Evolutionary conservation across 495 filamentous ascomycete genomes (phyloP), one percentile per base, ranked within the genome.

Genomic region (Lepidopterella palustris): DNA sequence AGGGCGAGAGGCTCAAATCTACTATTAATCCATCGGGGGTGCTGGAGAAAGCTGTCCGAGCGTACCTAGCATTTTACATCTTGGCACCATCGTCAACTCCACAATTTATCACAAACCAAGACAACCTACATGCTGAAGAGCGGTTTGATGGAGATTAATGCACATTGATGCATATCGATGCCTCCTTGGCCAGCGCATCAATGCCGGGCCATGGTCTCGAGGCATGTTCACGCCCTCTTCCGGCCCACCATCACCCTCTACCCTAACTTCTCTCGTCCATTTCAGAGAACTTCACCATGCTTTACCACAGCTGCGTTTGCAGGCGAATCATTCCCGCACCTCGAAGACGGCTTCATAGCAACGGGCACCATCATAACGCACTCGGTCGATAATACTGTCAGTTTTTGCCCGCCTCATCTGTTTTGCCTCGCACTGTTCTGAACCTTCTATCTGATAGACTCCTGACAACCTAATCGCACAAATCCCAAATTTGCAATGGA

Each of bases 381-480:
- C 35, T 13, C 3, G 2, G 10, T 42, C 13, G 13, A 42, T 18
- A 42, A 42, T 4, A 42, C 35, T 42, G 35, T 42, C 35, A 3
- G 35, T 13, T 42, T 2, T 18, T 42, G 5, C 18, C 13, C 13
- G 9, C 18, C 35, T 42, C n/a, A n/a, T n/a, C n/a, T n/a, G n/a
- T 42, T 18, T 42, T 42, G 13, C 35, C 2, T 18, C 3, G 3
- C 35, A 15, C 3, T 18, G 18, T 42, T 18, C 35, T 42, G 18
- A 42, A 18, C 13, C 35, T 42, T 15, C 13, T 3, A 42, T 18
- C 18, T 42, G 9, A 10, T 42, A 61, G 59, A 48, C 45, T 55
- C 63, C 63, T 6, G 51, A 54, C 5, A 52, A 62, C 55, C 13
- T 66, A 15, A 56, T 62, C 15, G 5, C 5, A 4, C 56, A 62